Evolutionary conservation across 139 green algal genomes (phyloP).

Genomic region (Chlorella sp.): DNA sequence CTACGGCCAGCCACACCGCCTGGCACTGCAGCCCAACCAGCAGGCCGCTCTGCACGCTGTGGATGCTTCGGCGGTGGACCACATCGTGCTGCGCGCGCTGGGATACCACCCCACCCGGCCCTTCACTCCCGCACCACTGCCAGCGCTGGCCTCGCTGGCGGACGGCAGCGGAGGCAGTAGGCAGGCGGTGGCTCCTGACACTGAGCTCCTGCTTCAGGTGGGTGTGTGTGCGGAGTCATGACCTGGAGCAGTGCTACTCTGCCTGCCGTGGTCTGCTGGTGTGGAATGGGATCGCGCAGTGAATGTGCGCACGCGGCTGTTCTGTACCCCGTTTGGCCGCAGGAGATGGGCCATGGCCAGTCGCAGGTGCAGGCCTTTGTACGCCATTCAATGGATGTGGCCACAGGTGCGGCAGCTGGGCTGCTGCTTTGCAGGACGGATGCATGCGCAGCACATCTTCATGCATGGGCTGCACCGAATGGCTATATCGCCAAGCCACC

Average conservation of each 20-base stretch:
- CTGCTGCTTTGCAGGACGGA: no score
- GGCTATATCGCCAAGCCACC: no score
- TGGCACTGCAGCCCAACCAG: conserved; percentile 43
- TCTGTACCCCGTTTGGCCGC: not conserved
- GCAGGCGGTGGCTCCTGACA: conserved; percentile 6
- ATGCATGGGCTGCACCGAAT: not conserved
- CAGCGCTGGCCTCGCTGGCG: not conserved
- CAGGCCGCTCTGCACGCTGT: conserved; percentile 38
- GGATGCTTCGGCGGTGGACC: conserved; percentile 23
- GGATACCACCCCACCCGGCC: conserved; percentile 49
- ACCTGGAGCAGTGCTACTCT: no score
- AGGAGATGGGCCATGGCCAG: conserved; percentile 14
- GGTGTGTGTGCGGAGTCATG: no score
- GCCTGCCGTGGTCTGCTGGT: no score
- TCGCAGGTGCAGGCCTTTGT: conserved; percentile 29
- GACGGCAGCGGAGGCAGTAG: not conserved
- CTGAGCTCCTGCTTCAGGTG: not conserved
- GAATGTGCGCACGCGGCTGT: no score
- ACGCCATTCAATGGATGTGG: conserved; percentile 20
- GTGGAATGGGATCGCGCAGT: no score
- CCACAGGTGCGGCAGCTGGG: conserved; percentile 31
- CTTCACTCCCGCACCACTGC: conserved; percentile 17
- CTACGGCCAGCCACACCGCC: not conserved
- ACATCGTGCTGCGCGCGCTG: conserved; percentile 37
- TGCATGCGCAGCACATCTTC: no score